These are phyloP conservation scores for Colletotrichum acutatum DNA, from an alignment of 2,329 filamentous ascomycete species.

Conservation along the genomic window DNA sequence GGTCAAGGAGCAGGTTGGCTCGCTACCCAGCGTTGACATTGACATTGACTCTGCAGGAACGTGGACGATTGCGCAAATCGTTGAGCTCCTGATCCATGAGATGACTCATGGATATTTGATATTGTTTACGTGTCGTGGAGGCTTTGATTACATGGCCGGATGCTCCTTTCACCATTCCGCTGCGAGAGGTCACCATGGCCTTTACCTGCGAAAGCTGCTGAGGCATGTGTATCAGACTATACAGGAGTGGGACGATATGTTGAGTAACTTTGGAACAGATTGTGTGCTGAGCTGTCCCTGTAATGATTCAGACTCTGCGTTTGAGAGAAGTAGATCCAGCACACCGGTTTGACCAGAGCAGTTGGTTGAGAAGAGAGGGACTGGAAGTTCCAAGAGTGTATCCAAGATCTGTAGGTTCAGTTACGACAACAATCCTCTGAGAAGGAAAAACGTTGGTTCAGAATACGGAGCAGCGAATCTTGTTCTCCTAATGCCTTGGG, in stretches of 20 bases:
- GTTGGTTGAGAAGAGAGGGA: too few species aligned
- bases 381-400: too few species aligned
- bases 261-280: constrained; percentile 1
- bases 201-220: neutral
- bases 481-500: too few species aligned
- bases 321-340: neutral
- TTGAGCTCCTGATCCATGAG: constrained; percentile 43
- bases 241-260: constrained; percentile 2
- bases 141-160: neutral
- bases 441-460: too few species aligned
- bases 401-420: too few species aligned
- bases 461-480: too few species aligned
- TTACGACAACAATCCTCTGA: too few species aligned
- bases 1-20: neutral
- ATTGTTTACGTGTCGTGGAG: constrained; percentile 10
- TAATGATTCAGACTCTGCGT: neutral
- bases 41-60: neutral
- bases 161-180: neutral
- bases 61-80: constrained; percentile 42
- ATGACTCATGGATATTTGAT: constrained; percentile 30
- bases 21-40: neutral
- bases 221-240: constrained; percentile 13
- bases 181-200: neutral
- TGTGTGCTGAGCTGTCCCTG: neutral
- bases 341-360: neutral